Percentiles rank a stretch among this genome's conserved stretches.
These are phyloP conservation scores for Pyrenophora tritici-repentis DNA, from an alignment of 2,329 filamentous ascomycete species.

Conservation along the genomic window DNA sequence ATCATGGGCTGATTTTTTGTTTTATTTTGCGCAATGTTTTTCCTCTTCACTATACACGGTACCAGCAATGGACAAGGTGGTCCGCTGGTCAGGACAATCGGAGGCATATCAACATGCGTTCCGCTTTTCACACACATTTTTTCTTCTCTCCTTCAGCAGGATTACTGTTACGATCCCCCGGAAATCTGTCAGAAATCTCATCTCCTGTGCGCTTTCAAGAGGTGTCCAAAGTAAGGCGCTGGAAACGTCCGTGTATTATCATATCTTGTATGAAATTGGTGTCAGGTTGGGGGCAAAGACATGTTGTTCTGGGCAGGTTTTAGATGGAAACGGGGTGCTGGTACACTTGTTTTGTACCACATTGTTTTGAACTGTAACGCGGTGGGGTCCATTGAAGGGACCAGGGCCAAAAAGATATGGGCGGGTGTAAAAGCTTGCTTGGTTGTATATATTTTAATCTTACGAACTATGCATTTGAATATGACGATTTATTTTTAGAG, in stretches of 20 bases:
- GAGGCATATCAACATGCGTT: slow-evolving; percentile 9
- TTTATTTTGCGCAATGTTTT: slow-evolving; percentile 2
- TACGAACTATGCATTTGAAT: slow-evolving; percentile 6
- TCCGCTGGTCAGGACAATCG: slow-evolving; percentile 5
- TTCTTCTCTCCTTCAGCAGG: background rate
- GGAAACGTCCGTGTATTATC: slow-evolving; percentile 39
- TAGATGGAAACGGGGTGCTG: slow-evolving; percentile 27
- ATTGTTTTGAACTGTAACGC: background rate
- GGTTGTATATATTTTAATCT: slow-evolving; percentile 28
- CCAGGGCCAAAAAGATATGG: slow-evolving; percentile 3
- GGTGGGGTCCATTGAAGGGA: background rate
- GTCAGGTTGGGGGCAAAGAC: slow-evolving; percentile 15
- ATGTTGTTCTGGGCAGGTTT: slow-evolving; percentile 8
- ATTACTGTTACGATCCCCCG: slow-evolving; percentile 9
- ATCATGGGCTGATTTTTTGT: slow-evolving; percentile 14
- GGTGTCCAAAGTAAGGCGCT: slow-evolving; percentile 30
- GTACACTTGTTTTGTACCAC: slow-evolving; percentile 29
- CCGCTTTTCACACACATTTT: slow-evolving; percentile 2
- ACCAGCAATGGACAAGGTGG: slow-evolving; percentile 28
- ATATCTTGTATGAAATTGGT: slow-evolving; percentile 31
- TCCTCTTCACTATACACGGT: slow-evolving; percentile 24
- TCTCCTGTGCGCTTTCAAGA: slow-evolving; percentile 29
- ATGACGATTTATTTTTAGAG: too few species aligned
- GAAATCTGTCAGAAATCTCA: slow-evolving; percentile 36
- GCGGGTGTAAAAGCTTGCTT: slow-evolving; percentile 17